A percentile compares a stretch with the other conserved stretches of the same genome.
phyloP scores from a whole-genome alignment of 148 eudicot species.

The Fagopyrum tataricum region DNA sequence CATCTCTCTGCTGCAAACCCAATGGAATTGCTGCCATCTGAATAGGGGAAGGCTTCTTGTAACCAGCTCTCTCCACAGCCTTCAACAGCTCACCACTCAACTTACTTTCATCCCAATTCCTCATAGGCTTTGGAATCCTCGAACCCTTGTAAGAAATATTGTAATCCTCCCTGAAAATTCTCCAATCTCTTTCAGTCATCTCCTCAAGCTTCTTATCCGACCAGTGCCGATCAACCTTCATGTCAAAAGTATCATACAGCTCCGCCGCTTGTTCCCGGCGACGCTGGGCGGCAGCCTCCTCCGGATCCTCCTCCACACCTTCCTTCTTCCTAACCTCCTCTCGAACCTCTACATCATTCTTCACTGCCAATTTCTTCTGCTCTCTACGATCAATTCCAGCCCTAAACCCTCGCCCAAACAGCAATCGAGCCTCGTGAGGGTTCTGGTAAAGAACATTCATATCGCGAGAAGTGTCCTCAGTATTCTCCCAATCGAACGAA shows the following conservation, averaged over 20 bases:
- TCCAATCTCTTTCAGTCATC: constrained; percentile 83
- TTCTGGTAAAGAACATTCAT: constrained; percentile 61
- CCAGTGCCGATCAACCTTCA: constrained; percentile 63
- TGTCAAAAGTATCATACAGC: constrained; percentile 49
- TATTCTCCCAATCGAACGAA: constrained; percentile 69
- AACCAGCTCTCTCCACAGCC: constrained; percentile 64
- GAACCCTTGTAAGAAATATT: constrained; percentile 81
- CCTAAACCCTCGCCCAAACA: constrained; percentile 41
- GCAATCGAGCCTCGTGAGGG: constrained; percentile 61
- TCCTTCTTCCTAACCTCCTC: constrained; percentile 35
- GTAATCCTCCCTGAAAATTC: constrained; percentile 77
- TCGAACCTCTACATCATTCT: constrained; percentile 34
- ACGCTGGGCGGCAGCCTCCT: constrained; percentile 42
- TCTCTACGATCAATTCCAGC: constrained; percentile 44
- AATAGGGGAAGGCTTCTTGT: constrained; percentile 52
- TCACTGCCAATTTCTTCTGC: constrained; percentile 40
- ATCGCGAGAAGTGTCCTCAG: constrained; percentile 73
- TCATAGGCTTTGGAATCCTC: constrained; percentile 66
- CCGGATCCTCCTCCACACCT: constrained; percentile 29
- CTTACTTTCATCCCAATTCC: constrained; percentile 76
- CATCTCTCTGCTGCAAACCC: constrained; percentile 57
- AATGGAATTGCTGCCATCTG: constrained; percentile 66
- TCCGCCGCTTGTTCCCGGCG: constrained; percentile 57
- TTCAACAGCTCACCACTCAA: constrained; percentile 51
- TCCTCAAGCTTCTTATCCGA: constrained; percentile 52